phyloP scores from a whole-genome alignment of 257 asterid species.

The Asclepias syriaca region DNA sequence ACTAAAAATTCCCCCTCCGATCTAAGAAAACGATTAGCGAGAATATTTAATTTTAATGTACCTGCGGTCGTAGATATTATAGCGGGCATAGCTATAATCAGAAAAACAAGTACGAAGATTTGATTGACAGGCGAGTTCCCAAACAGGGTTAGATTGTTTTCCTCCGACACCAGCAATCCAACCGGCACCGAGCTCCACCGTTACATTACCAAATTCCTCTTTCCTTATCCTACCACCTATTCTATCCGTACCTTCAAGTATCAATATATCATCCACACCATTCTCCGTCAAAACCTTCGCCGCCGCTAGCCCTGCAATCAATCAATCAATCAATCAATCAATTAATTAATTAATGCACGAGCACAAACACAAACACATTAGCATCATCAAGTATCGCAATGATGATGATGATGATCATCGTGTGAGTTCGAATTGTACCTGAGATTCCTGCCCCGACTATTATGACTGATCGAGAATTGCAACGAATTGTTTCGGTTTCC shows the following conservation, averaged over 20 bases:
- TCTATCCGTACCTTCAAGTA: constrained; percentile 75
- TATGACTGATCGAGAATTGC: constrained; percentile 39
- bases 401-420: background rate
- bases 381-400: background rate
- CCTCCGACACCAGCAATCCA: constrained; percentile 99
- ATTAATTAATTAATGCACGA: background rate
- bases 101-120: constrained; percentile 87
- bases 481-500: constrained; percentile 42
- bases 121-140: constrained; percentile 73
- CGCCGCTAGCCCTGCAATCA: constrained; percentile 59
- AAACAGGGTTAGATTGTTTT: constrained; percentile 62
- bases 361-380: background rate
- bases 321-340: too few species aligned
- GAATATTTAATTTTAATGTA: background rate
- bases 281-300: constrained; percentile 73
- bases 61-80: constrained; percentile 87
- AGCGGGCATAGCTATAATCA: constrained; percentile 82
- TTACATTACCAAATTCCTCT: constrained; percentile 75
- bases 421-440: constrained; percentile 28
- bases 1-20: background rate
- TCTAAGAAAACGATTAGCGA: background rate
- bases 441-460: constrained; percentile 87
- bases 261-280: constrained; percentile 71
- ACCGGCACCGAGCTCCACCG: constrained; percentile 96
- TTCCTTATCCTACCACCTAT: constrained; percentile 81